phyloP scores from a whole-genome alignment of 129 eudicot genomes.

The Ambrosia trifida region DNA sequence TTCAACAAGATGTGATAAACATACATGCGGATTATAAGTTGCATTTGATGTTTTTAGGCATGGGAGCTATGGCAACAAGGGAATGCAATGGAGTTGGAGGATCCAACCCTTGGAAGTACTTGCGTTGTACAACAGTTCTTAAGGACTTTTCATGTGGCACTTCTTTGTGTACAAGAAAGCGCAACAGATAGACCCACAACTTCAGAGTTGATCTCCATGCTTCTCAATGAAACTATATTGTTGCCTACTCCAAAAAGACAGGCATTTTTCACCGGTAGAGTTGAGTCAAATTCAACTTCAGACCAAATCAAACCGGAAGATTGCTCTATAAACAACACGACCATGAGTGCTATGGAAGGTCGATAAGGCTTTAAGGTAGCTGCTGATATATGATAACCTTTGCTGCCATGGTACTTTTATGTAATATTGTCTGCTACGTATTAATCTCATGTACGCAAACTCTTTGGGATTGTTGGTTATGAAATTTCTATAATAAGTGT shows the following conservation, averaged over 20 bases:
- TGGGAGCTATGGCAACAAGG: conserved; percentile 30
- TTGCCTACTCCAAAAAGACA: conserved; percentile 29
- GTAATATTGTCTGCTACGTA: too few species aligned
- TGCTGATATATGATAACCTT: too few species aligned
- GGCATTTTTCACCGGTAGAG: conserved; percentile 25
- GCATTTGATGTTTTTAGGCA: conserved; percentile 6
- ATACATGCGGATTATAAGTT: neutral
- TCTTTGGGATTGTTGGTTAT: too few species aligned
- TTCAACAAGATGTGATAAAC: neutral
- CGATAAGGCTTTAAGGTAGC: conserved; percentile 15
- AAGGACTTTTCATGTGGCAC: conserved; percentile 29
- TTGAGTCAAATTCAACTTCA: conserved; percentile 2
- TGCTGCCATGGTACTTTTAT: too few species aligned
- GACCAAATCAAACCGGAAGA: conserved; percentile 2
- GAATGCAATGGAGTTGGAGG: conserved; percentile 14
- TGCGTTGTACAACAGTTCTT: conserved; percentile 7
- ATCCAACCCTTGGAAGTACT: conserved; percentile 15
- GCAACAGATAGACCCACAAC: conserved; percentile 16
- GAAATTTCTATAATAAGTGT: too few species aligned
- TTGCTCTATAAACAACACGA: conserved; percentile 14
- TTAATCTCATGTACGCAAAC: too few species aligned
- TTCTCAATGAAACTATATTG: conserved; percentile 26
- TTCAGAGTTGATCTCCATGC: conserved; percentile 12
- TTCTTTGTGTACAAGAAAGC: conserved; percentile 24
- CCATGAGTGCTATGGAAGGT: conserved; percentile 25